Conservation (phyloP, 192 early-diverging fungal genomes). For the Linnemannia exigua region DNA sequence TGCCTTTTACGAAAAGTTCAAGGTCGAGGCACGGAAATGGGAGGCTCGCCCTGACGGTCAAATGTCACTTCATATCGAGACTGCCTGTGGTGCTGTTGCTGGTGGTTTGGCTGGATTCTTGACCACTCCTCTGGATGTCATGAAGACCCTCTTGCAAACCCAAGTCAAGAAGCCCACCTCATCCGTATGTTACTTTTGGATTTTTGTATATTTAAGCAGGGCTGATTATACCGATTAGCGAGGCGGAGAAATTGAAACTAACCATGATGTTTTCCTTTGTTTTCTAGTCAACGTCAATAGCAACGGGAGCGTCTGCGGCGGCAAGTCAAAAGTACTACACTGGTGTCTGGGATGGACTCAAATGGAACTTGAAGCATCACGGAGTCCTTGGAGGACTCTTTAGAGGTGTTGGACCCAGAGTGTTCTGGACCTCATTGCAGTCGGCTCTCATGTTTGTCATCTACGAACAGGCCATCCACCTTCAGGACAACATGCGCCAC, state of each 20-base stretch:
- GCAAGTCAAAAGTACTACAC: conserved; percentile 61
- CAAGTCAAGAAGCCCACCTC: conserved; percentile 56
- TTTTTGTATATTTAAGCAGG: background rate
- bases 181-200: conserved; percentile 3
- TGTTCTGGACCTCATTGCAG: conserved; percentile 80
- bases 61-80: conserved; percentile 62
- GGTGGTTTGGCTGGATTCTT: conserved; percentile 71
- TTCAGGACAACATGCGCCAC: conserved; percentile 61
- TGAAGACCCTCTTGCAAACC: conserved; percentile 71
- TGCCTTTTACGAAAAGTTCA: conserved; percentile 73
- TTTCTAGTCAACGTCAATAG: conserved; percentile 28
- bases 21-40: conserved; percentile 60
- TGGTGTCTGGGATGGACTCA: conserved; percentile 68
- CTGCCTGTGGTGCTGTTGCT: conserved; percentile 64
- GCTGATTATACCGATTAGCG: background rate
- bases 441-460: conserved; percentile 82
- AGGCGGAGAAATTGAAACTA: background rate
- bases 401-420: conserved; percentile 80
- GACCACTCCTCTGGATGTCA: conserved; percentile 71
- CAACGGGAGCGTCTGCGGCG: conserved; percentile 8
- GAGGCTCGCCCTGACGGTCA: conserved; percentile 53
- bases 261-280: background rate
- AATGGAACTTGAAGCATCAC: conserved; percentile 70
- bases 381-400: conserved; percentile 72
- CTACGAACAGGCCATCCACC: conserved; percentile 70